Conservation (phyloP, 2,329 filamentous ascomycete genomes). For the Cryphonectria radicalis region DNA sequence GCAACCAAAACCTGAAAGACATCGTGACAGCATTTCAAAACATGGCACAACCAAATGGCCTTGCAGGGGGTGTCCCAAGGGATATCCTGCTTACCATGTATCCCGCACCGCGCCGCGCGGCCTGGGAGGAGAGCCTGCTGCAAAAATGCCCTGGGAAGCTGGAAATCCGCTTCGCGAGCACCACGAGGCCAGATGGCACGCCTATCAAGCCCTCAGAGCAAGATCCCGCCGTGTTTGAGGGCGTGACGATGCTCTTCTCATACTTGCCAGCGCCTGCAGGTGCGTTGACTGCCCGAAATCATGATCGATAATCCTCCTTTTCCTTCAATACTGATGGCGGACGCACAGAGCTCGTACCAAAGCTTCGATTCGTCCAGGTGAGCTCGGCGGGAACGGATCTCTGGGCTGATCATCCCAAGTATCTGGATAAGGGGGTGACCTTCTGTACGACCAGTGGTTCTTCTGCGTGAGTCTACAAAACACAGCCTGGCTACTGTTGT, state of each 20-base stretch:
- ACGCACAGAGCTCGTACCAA: conserved; percentile 34
- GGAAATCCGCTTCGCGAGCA: conserved; percentile 38
- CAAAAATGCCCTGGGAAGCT: conserved; percentile 30
- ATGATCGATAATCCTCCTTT: not conserved
- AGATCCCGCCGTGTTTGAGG: conserved; percentile 38
- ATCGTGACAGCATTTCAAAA: not conserved
- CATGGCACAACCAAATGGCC: not conserved
- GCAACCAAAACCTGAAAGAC: not conserved
- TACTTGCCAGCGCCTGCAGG: conserved; percentile 37
- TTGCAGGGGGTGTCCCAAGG: not conserved
- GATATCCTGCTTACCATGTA: conserved; percentile 23
- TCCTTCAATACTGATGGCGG: not conserved
- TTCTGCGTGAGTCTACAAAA: conserved; percentile 40
- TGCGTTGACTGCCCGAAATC: not conserved
- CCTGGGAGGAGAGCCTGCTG: conserved; percentile 22
- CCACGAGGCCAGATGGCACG: conserved; percentile 30
- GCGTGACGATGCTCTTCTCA: conserved; percentile 43
- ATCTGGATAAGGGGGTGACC: conserved; percentile 37
- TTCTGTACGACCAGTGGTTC: conserved; percentile 44
- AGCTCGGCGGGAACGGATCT: conserved; percentile 45
- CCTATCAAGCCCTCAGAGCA: conserved; percentile 34
- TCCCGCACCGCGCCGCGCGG: conserved; percentile 11
- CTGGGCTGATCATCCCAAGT: conserved; percentile 41
- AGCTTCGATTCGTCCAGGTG: conserved; percentile 46
- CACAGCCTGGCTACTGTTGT: not conserved